A percentile compares a stretch with the other conserved stretches of the same genome.
phyloP scores from a whole-genome alignment of 331 rosid genomes.

The Quercus tomentella region DNA sequence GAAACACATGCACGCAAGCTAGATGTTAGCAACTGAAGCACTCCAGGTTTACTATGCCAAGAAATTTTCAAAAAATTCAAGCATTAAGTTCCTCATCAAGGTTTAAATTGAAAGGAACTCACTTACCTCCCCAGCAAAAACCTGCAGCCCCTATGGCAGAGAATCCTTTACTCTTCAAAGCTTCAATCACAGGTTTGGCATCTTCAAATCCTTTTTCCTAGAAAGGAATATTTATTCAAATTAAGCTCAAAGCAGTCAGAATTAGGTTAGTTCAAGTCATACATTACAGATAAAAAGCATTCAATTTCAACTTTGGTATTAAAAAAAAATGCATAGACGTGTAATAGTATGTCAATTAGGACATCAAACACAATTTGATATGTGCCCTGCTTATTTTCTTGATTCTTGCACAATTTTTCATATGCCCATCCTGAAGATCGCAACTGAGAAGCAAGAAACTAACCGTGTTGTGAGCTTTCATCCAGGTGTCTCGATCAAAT shows the following conservation, averaged over 20 bases:
- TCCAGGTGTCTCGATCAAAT: constrained; percentile 23
- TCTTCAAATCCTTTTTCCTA: constrained; percentile 48
- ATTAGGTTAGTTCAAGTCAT: neutral
- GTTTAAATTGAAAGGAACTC: neutral
- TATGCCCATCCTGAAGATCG: neutral
- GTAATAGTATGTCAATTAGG: neutral
- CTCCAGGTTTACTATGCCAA: neutral
- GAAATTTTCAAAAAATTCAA: neutral
- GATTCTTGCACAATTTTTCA: neutral
- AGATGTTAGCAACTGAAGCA: neutral
- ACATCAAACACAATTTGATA: neutral
- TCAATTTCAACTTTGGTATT: neutral
- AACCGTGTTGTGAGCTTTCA: constrained; percentile 33
- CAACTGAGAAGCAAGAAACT: constrained; percentile 3
- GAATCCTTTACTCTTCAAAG: constrained; percentile 45
- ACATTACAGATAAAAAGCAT: neutral
- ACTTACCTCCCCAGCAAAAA: constrained; percentile 59
- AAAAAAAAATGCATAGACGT: neutral
- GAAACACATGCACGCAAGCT: neutral
- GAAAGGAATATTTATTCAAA: neutral
- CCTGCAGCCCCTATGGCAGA: constrained; percentile 48
- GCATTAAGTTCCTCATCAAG: neutral
- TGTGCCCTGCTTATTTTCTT: neutral
- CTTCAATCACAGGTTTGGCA: constrained; percentile 33
- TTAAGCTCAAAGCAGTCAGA: neutral